These are phyloP conservation scores for Kuraishia molischiana DNA, from an alignment of 805 yeast species.

Conservation along the genomic window DNA sequence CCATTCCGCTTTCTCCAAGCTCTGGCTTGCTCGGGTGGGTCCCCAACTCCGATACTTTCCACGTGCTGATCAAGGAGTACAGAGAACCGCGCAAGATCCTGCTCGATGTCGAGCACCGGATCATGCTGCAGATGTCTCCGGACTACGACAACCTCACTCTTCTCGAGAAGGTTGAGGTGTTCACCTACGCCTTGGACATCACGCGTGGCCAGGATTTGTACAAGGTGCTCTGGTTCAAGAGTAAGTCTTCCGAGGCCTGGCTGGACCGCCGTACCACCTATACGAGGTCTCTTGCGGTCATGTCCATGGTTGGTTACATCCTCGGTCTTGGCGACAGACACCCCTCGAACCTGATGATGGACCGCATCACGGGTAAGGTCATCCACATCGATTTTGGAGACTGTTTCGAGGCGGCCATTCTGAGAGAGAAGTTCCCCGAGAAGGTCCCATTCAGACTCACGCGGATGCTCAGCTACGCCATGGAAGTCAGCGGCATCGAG, in stretches of 20 bases:
- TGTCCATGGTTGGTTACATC: conserved; percentile 98
- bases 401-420: conserved; percentile 95
- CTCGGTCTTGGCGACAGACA: conserved; percentile 96
- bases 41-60: conserved; percentile 94
- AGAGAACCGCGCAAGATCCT: conserved; percentile 86
- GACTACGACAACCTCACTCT: conserved; percentile 85
- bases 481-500: conserved; percentile 98
- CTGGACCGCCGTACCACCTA: conserved; percentile 93
- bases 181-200: conserved; percentile 89
- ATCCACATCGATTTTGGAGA: conserved; percentile 98
- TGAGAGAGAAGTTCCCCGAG: conserved; percentile 95
- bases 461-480: conserved; percentile 93
- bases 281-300: conserved; percentile 91
- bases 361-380: conserved; percentile 89
- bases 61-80: conserved; percentile 82
- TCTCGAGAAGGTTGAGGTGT: conserved; percentile 90
- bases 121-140: conserved; percentile 97
- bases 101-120: conserved; percentile 86
- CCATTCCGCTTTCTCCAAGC: conserved; percentile 92
- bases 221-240: conserved; percentile 92
- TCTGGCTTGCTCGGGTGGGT: conserved; percentile 98
- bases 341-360: conserved; percentile 94
- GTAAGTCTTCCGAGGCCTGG: conserved; percentile 96
- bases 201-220: conserved; percentile 95
- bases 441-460: conserved; percentile 96